Percentiles rank a stretch among this genome's conserved stretches.
phyloP scores from a whole-genome alignment of 257 asterid genomes.

The Solanum appendiculatum region DNA sequence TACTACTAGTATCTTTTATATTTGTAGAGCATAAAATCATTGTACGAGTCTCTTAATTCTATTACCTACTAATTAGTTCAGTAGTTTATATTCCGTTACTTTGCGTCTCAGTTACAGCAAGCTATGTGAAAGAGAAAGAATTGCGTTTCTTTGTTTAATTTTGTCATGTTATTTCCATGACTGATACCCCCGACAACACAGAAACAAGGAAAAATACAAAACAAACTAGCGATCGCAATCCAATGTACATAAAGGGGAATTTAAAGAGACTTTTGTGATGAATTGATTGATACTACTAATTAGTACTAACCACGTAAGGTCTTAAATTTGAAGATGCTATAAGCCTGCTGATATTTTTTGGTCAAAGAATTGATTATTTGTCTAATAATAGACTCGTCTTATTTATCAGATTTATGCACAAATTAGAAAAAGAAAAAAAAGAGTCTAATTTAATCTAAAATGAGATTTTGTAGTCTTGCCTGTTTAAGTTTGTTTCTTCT shows the following conservation, averaged over 20 bases:
- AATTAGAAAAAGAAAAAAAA: background rate
- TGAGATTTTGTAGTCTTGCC: background rate
- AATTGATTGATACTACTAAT: background rate
- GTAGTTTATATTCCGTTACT: background rate
- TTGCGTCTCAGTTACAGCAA: background rate
- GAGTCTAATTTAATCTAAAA: background rate
- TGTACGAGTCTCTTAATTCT: background rate
- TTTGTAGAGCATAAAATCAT: background rate
- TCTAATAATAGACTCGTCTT: background rate
- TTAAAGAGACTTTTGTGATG: background rate
- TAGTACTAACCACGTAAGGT: background rate
- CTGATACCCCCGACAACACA: background rate
- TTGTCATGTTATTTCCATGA: background rate
- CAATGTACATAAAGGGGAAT: background rate
- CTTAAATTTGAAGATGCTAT: background rate
- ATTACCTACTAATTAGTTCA: background rate
- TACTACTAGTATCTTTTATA: background rate
- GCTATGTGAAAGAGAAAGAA: background rate
- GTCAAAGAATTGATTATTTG: background rate
- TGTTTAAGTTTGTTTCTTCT: slow-evolving; percentile 35
- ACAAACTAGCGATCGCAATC: background rate
- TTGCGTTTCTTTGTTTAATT: background rate
- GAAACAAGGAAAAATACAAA: background rate
- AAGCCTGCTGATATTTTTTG: background rate
- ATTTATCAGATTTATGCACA: background rate